Base-by-base conservation (phyloP, 305 asterid genomes). In the Plantago rigida region DNA sequence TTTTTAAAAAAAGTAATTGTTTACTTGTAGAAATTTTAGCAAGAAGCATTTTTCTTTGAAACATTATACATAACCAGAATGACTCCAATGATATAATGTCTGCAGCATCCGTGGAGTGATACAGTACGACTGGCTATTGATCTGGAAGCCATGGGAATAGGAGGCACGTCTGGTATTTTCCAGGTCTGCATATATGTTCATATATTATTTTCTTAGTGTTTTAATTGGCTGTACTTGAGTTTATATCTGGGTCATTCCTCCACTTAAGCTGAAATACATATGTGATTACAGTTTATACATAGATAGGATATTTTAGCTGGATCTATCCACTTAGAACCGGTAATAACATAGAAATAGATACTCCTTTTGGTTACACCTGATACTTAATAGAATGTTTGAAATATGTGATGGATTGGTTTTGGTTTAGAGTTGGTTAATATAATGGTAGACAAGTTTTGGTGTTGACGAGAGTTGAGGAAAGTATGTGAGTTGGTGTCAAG, bases 51-150 rank as follows among this genome's bases (percentile, higher is more conserved):
- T 19, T 19, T 46, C 47, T 13, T 51, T 66, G 47, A 3, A 44
- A 67, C 56, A 55, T 29, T 44, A 9, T 46, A 41, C 63, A 4
- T 15, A 53, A 53, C 41, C 34, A 47, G 58, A 63, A 48, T 66
- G 44, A 59, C 63, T 68, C 56, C 17, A 17, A 46, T 36, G 31
- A 12, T 63, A 34, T 62, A 51, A 60, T 56, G 62, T 49, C 13
- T 71, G 85, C 87, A 92, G 99, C 99, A 92, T 79, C 88, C 96
- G 48, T 92, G 99, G 99, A 86, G 89, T 54, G 94, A 85, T 71
- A 72, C 95, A 11, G 52, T 92, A 44, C 80, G 81, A 71, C 10
- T 89, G 70, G 99, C 99, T 76, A 62, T 92, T 69, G 97, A 89
- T 78, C 77, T 92, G 84, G 99, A 92, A 86, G 99, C 99, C 66